Evolutionary conservation across 169 alveolate genomes (phyloP), one percentile per base, ranked within the genome.

Genomic region (Eimeria praecox): DNA sequence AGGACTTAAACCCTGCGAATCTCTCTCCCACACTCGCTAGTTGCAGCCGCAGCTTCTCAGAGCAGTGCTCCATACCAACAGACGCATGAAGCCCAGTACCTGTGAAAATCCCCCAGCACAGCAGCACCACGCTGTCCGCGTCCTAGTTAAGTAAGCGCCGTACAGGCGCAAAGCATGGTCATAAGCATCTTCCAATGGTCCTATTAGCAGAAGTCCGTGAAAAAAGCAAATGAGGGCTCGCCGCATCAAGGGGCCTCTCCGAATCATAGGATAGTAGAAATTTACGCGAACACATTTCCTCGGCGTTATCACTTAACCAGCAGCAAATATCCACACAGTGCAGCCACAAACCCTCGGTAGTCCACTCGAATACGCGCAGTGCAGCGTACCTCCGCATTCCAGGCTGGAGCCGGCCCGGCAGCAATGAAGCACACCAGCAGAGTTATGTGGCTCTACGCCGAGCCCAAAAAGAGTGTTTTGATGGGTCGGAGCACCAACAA

Each of bases 31-130:
- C 95, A 38, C 89, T 89, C 30, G 86, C 89, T 22, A 95, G 88
- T 71, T 95, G 94, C 90, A 77, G 54, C 64, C 97, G 87, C 86
- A 95, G 66, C 92, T 89, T 52, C 75, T 95, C 97, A 16, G 97
- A 95, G 90, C 71, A 46, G 1, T 69, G 64, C 49, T 82, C 90
- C 1, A 54, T 52, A 82, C 30, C 64, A 20, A 8, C 44, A 0
- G 73, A 24, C 46, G 49, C 69, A 52, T 44, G 33, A 9, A 52
- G 66, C 62, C 46, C 73, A 16, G 49, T 10, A 22, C n/a, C 49
- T 52, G 73, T 82, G 33, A 10, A n/a, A 33, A 6, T 2, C 44
- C 49, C 27, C 40, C 46, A 82, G 49, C 44, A 30, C 24, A 49
- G 62, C 33, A 77, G 49, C 2, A 46, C 33, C 87, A 27, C 62